Conservation (phyloP, 495 filamentous ascomycete species). For the Aspergillus mulundensis region DNA sequence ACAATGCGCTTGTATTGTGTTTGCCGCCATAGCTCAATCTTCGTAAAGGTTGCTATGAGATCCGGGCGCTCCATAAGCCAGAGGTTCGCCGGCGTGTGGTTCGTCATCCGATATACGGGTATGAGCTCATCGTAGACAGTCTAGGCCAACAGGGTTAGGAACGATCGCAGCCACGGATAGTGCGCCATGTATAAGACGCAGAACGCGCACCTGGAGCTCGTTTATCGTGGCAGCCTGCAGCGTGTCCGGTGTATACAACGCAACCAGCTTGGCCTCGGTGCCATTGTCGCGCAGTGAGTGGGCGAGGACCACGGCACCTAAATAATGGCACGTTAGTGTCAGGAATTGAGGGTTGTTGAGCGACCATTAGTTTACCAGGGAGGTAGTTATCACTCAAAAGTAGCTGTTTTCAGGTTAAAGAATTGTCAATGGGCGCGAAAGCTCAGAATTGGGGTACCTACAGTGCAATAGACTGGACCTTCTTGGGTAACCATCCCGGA, state of each 20-base stretch:
- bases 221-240: constrained; percentile 67
- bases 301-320: constrained; percentile 88
- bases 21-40: constrained; percentile 91
- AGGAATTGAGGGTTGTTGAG: background rate
- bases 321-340: background rate
- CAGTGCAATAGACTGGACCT: constrained; percentile 56
- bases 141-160: constrained; percentile 39
- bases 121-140: constrained; percentile 85
- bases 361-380: constrained; percentile 57
- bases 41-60: constrained; percentile 87
- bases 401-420: constrained; percentile 54
- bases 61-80: constrained; percentile 89
- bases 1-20: constrained; percentile 86
- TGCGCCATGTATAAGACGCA: background rate
- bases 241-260: constrained; percentile 73
- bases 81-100: constrained; percentile 73
- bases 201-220: constrained; percentile 63
- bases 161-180: constrained; percentile 9
- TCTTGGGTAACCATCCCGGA: constrained; percentile 31
- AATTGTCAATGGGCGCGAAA: constrained; percentile 3
- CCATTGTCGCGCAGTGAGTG: constrained; percentile 93
- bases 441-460: constrained; percentile 22
- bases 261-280: constrained; percentile 79
- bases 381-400: constrained; percentile 87
- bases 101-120: constrained; percentile 73